These are phyloP conservation scores for Entomortierella beljakovae DNA, from an alignment of 192 early-diverging fungal genomes.

Conservation along the genomic window DNA sequence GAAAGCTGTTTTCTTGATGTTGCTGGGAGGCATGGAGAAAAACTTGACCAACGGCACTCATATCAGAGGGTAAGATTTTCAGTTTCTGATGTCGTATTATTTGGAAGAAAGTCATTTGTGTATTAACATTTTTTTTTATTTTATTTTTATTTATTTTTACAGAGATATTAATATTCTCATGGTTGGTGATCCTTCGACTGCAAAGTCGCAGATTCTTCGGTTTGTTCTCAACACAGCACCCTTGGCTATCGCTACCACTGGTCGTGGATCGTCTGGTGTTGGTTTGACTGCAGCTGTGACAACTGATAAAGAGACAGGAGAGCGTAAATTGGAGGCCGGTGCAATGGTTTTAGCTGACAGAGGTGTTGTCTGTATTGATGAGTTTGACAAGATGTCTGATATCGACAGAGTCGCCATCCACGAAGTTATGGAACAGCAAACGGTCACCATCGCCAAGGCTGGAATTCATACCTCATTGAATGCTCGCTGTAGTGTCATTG, in stretches of 20 bases:
- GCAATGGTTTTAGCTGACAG: slow-evolving; percentile 99
- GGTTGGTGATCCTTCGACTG: slow-evolving; percentile 99
- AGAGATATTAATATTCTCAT: slow-evolving; percentile 98
- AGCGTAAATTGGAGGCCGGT: slow-evolving; percentile 94
- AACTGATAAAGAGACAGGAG: slow-evolving; percentile 94
- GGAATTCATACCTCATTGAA: slow-evolving; percentile 99
- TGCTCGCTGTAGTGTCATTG: slow-evolving; percentile 95
- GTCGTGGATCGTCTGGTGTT: slow-evolving; percentile 95
- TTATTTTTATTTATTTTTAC: neutral
- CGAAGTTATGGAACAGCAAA: slow-evolving; percentile 99
- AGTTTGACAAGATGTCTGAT: slow-evolving; percentile 99
- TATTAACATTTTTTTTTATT: neutral
- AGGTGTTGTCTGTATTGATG: slow-evolving; percentile 98
- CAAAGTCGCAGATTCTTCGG: slow-evolving; percentile 98
- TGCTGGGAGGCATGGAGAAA: slow-evolving; percentile 94
- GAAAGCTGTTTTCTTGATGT: slow-evolving; percentile 90
- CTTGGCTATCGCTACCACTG: slow-evolving; percentile 96
- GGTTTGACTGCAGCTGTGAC: slow-evolving; percentile 98
- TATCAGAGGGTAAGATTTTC: slow-evolving; percentile 78
- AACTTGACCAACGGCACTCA: slow-evolving; percentile 95
- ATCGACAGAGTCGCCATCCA: slow-evolving; percentile 98
- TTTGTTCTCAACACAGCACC: slow-evolving; percentile 96
- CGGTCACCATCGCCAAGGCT: slow-evolving; percentile 96
- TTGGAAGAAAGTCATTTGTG: neutral
- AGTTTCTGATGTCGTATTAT: neutral